Evolutionary conservation across 345 rosid species (phyloP), one percentile per base, ranked within the genome.

Genomic region (Ceriops tagal): DNA sequence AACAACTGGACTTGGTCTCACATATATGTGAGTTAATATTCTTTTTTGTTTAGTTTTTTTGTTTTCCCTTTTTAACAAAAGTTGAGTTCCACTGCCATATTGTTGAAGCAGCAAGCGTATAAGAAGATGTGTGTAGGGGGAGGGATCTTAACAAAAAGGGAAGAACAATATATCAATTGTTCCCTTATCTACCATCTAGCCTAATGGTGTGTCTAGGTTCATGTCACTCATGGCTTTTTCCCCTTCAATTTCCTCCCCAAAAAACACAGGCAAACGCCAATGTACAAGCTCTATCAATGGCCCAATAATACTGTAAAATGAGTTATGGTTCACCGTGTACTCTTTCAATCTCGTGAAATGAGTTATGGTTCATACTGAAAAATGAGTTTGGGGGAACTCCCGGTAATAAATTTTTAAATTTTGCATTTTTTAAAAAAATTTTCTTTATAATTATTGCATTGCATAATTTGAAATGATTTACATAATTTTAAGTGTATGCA

Each of bases 371-470:
- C 71, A 70, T 27, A 79, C 77, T 82, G 84, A 82, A 86, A 24
- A 24, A 24, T 24, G 81, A 83, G 91, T 84, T 84, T 83, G 84
- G 85, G 83, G 83, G 85, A 82, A 81, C 91, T 84, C 85, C 53
- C 31, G 79, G 80, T 28, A 28, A 28, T 28, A 28, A 28, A 2
- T 3, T 28, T 28, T 1, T 28, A 24, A 24, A 24, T 24, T 24
- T 24, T 24, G 0, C 26, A 24, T 24, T 24, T 24, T 24, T 24
- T 0, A 24, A 24, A 24, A 24, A 24, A 24, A 24, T 24, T 24
- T 24, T 24, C 26, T 24, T 24, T 24, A 24, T 24, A 24, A 24
- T 24, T 24, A 24, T 24, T 24, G 26, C 26, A 24, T 1, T 24
- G 26, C 26, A 24, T 24, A 24, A 24, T 24, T 24, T 24, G 26